Evolutionary conservation across 2,329 filamentous ascomycete genomes (phyloP).

Genomic region (Pyrenophora graminea): DNA sequence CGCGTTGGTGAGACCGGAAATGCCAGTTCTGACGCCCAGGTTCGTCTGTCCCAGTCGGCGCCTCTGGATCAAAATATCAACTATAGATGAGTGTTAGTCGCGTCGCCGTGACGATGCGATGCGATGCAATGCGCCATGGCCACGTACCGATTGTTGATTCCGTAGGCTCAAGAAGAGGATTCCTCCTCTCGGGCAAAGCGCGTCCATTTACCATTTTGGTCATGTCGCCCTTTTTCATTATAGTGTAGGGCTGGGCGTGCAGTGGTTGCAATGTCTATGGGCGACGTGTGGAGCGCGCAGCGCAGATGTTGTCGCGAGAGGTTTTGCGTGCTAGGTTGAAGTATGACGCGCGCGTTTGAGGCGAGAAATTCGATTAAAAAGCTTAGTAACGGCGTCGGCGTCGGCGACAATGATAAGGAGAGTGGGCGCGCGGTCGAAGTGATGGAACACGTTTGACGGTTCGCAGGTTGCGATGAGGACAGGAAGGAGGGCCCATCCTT

Average conservation of each 20-base stretch:
- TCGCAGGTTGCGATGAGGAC: conserved; percentile 15
- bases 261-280: conserved; percentile 20
- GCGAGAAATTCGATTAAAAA: conserved; percentile 11
- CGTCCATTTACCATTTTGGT: conserved; percentile 46
- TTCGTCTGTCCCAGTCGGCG: conserved; percentile 92
- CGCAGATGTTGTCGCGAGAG: conserved; percentile 25
- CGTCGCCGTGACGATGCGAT: conserved; percentile 24
- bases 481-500: conserved; percentile 20
- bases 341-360: conserved; percentile 22
- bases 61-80: conserved; percentile 70
- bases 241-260: conserved; percentile 3
- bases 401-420: conserved; percentile 8
- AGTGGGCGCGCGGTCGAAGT: conserved; percentile 18
- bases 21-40: conserved; percentile 78
- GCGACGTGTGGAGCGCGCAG: conserved; percentile 31
- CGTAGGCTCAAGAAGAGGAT: conserved; percentile 66
- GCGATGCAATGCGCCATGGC: conserved; percentile 33
- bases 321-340: conserved; percentile 13
- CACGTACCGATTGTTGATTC: conserved; percentile 67
- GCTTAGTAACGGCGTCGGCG: conserved; percentile 4
- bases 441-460: conserved; percentile 15
- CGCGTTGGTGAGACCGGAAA: conserved; percentile 70
- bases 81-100: conserved; percentile 41
- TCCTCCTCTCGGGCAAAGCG: conserved; percentile 64
- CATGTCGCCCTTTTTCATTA: conserved; percentile 3